These are phyloP conservation scores for Neurospora sp. DNA, from an alignment of 2,329 filamentous ascomycete genomes.

Conservation along the genomic window DNA sequence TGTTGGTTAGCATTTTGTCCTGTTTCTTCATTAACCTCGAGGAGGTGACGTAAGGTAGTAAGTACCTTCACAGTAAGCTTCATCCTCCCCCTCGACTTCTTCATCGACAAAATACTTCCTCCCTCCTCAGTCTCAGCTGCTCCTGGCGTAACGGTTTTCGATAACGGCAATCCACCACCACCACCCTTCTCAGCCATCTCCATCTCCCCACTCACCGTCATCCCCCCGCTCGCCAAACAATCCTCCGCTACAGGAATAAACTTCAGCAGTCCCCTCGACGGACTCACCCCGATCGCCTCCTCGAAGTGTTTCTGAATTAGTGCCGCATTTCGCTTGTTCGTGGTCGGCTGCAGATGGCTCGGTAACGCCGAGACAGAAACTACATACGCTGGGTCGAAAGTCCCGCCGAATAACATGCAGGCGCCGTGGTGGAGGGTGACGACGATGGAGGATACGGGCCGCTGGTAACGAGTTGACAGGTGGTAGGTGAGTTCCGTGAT, in stretches of 20 bases:
- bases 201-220: conserved; percentile 58
- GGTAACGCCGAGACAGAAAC: conserved; percentile 64
- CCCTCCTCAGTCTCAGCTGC: not conserved
- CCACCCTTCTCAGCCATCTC: conserved; percentile 36
- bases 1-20: not conserved
- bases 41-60: not conserved
- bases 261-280: conserved; percentile 60
- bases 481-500: conserved; percentile 64
- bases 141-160: conserved; percentile 6
- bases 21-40: too few species aligned
- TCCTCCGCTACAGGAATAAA: conserved; percentile 63
- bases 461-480: conserved; percentile 65
- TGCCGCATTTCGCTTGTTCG: conserved; percentile 72
- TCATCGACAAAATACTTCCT: conserved; percentile 1
- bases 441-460: conserved; percentile 62
- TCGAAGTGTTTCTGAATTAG: conserved; percentile 67
- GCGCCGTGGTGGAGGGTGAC: conserved; percentile 67
- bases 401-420: conserved; percentile 64
- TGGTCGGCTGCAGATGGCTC: conserved; percentile 57
- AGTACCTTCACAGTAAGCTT: conserved; percentile 28
- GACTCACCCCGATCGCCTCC: conserved; percentile 55
- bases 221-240: conserved; percentile 60
- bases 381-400: conserved; percentile 70
- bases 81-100: conserved; percentile 18
- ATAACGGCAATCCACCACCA: not conserved